Evolutionary conservation across 2,329 filamentous ascomycete species (phyloP).

Genomic region (Penicillium psychrosexuale): DNA sequence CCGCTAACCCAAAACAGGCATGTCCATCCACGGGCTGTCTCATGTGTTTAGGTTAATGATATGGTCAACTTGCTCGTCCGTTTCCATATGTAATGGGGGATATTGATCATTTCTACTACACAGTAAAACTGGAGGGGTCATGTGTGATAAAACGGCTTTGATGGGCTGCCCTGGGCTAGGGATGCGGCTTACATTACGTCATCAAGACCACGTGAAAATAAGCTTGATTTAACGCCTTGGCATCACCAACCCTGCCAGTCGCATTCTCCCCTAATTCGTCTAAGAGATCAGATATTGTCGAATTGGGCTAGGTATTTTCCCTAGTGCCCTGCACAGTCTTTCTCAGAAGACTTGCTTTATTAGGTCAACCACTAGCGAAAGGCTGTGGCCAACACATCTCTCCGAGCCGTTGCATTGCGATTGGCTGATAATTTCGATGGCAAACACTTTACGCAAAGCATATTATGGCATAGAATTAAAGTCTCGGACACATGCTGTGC

Average conservation of each 20-base stretch:
- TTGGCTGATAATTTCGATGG: constrained; percentile 13
- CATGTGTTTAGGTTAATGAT: no score
- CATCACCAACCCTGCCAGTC: not conserved
- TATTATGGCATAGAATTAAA: constrained; percentile 13
- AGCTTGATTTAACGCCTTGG: constrained; percentile 15
- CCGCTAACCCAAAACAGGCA: constrained; percentile 19
- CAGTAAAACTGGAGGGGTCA: rapidly evolving
- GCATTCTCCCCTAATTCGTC: not conserved
- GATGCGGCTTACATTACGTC: constrained; percentile 5
- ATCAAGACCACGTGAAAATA: constrained; percentile 13
- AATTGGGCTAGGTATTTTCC: not conserved
- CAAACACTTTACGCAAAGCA: constrained; percentile 18
- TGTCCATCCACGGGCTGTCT: constrained; percentile 14
- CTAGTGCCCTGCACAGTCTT: not conserved
- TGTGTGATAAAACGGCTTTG: not conserved
- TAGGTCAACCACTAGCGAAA: not conserved
- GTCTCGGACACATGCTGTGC: not conserved
- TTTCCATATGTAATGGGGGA: no score
- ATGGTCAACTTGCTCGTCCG: not conserved
- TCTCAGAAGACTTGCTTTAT: not conserved
- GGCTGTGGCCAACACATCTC: not conserved
- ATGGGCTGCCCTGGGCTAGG: not conserved
- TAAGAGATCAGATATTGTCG: constrained; percentile 1
- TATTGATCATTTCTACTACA: not conserved
- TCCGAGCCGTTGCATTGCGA: not conserved